These are phyloP conservation scores for Saccharum officinarum DNA, from an alignment of 176 grass and related monocot genomes.

Conservation along the genomic window DNA sequence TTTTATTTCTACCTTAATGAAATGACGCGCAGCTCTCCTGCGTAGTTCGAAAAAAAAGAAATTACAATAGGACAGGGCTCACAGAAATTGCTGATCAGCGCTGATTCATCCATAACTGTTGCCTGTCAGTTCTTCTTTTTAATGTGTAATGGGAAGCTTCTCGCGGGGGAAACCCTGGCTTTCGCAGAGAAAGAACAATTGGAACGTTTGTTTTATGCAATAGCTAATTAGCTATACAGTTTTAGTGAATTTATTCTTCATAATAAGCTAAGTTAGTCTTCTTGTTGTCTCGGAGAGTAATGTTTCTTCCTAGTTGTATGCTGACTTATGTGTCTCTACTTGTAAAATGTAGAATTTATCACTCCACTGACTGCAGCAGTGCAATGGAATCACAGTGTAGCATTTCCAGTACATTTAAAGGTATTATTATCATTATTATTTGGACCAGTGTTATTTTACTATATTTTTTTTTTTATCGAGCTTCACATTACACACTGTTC, in stretches of 20 bases:
- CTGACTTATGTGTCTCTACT: slow-evolving; percentile 26
- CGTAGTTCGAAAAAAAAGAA: too few relatives aligned
- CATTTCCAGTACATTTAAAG: slow-evolving; percentile 80
- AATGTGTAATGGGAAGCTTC: background rate
- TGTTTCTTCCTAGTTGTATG: background rate
- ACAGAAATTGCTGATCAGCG: background rate
- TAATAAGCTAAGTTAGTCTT: slow-evolving; percentile 6
- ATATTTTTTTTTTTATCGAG: background rate
- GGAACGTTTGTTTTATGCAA: background rate
- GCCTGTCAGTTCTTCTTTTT: background rate
- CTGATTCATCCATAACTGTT: background rate
- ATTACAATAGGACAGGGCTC: background rate
- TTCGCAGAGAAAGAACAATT: background rate
- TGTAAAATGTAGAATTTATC: slow-evolving; percentile 53
- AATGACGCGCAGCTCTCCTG: too few relatives aligned
- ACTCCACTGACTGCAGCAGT: slow-evolving; percentile 52
- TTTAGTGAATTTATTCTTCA: slow-evolving; percentile 13
- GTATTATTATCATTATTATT: slow-evolving; percentile 55
- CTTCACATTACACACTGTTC: background rate
- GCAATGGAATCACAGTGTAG: slow-evolving; percentile 56
- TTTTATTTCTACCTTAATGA: too few relatives aligned
- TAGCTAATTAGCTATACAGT: background rate
- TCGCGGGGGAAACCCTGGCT: background rate
- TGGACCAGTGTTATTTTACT: background rate
- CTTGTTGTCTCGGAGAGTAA: background rate